Base-by-base conservation (phyloP, 192 early-diverging fungal species). In the Cetraspora pellucida region DNA sequence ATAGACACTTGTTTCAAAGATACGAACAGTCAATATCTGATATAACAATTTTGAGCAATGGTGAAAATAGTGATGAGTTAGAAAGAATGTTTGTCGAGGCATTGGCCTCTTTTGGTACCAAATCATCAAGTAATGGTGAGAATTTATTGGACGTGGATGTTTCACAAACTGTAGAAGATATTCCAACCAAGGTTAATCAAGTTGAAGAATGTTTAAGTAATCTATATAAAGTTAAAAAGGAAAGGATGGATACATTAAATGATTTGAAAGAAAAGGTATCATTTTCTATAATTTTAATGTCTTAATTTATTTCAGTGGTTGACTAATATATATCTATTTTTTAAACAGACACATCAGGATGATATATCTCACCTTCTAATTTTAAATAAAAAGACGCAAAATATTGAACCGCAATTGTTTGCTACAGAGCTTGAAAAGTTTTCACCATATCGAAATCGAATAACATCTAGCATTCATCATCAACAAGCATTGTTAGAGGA, bases 351-450 rank as follows among this genome's bases (percentile, higher is more conserved):
- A 1, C 91, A 91, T 61, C 84, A 94, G 68, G 97, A 99, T 82
- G 96, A 99, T 74, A 98, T 98, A 57, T 93, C 92, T 25, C 87
- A 88, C 23, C 66, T 93, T 11, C 76, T 96, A 59, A 85, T 95
- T 23, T 68, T 94, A 9, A 93, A 96, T 85, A 88, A 87, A 55
- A 89, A 88, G 69, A 77, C 79, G 19, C 91, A 94, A 73, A 91
- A 93, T 72, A 88, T 93, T 49, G 96, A 98, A 81, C 84, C 82
- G 10, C 91, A 95, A 68, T 81, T 99, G 27, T 98, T 99, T 89
- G 88, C 91, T 10, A 87, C 89, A 64, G 96, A 99, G 82, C 85
- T 99, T 52, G 91, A 91, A 77, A 99, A 99, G 81, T 99, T 92
- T 79, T 87, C 93, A 31, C 91, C 90, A 21, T 85, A 94, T 74